Conservation (phyloP, 2,329 filamentous ascomycete species). For the Aspergillus sp. region DNA sequence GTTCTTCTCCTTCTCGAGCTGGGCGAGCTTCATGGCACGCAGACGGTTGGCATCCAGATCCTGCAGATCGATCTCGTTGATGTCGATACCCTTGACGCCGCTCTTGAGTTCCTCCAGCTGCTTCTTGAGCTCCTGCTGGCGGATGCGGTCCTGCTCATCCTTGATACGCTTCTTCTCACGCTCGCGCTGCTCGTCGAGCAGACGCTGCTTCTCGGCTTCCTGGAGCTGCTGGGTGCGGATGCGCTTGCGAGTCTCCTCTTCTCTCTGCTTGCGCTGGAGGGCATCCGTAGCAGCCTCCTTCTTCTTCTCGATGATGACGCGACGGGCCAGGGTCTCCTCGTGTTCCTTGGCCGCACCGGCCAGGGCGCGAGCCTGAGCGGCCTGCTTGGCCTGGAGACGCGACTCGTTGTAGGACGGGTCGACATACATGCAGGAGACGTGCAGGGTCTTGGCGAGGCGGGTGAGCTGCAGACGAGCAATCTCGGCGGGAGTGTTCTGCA, state of each 20-base stretch:
- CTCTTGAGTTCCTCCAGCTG: conserved; percentile 89
- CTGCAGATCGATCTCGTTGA: conserved; percentile 70
- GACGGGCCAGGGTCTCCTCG: conserved; percentile 75
- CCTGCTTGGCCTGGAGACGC: conserved; percentile 73
- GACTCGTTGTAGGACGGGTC: conserved; percentile 84
- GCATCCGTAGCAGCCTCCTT: conserved; percentile 93
- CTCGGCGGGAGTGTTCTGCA: conserved; percentile 96
- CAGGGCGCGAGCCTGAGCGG: conserved; percentile 76
- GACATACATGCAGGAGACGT: conserved; percentile 92
- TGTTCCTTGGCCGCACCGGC: conserved; percentile 92
- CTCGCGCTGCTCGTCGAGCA: conserved; percentile 88
- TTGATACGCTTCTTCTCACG: conserved; percentile 82
- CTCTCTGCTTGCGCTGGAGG: conserved; percentile 83
- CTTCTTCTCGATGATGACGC: conserved; percentile 90
- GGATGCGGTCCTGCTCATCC: conserved; percentile 84
- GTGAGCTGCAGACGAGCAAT: conserved; percentile 95
- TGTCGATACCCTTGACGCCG: conserved; percentile 75
- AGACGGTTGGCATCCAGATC: conserved; percentile 86
- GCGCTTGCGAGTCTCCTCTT: conserved; percentile 84
- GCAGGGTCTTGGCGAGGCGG: conserved; percentile 84
- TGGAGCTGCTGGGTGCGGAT: conserved; percentile 82
- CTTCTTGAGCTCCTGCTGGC: conserved; percentile 90
- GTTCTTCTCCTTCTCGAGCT: conserved; percentile 97
- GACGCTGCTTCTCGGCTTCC: conserved; percentile 83
- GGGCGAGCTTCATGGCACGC: conserved; percentile 89